Base-by-base conservation (phyloP, 2,329 filamentous ascomycete species). In the Cryphonectria radicalis region DNA sequence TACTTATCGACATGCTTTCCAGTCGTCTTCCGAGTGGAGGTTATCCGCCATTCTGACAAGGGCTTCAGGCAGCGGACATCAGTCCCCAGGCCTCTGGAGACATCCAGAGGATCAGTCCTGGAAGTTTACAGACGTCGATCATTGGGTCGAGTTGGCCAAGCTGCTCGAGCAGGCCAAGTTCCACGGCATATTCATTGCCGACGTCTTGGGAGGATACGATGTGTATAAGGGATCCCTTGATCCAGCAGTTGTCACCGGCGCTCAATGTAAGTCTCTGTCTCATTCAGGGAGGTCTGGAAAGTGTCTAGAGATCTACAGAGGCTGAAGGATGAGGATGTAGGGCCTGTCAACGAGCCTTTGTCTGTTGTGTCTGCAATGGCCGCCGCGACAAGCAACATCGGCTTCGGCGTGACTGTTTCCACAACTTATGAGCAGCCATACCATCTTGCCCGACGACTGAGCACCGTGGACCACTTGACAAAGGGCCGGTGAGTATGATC, bases 351-450 rank as follows among this genome's bases (percentile, higher is more conserved):
- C 72, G 90, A 93, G 77, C 90, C 90, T 0, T 76, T 92, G 1
- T 83, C 85, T 4, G 84, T 90, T 2, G 83, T 92, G 0, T 84
- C 90, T 2, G 89, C 90, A 2, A 91, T 92, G 89, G 90, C 90
- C 0, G 90, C 90, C 0, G 90, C 84, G 0, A 92, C 91, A 0
- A 86, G 88, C 74, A 91, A 84, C 71, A 85, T 93, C n/a, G 88
- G 87, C 0, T 92, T 93, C 72, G 90, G 90, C 0, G 88, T 92
- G 1, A 92, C 91, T 0, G 86, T 90, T 0, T 87, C 88, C 1
- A 92, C 90, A 0, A 91, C 89, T 0, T 93, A 92, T 73, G 90
- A 92, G 77, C 86, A 90, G 76, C 90, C 91, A 0, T 92, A 91
- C 75, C 87, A 91, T 74, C 81, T 92, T 19, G 90, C 91, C 0